Percentiles rank a stretch among this genome's conserved stretches.
Evolutionary conservation across 805 yeast species (phyloP).

Genomic region (Spencermartinsiella europaea): DNA sequence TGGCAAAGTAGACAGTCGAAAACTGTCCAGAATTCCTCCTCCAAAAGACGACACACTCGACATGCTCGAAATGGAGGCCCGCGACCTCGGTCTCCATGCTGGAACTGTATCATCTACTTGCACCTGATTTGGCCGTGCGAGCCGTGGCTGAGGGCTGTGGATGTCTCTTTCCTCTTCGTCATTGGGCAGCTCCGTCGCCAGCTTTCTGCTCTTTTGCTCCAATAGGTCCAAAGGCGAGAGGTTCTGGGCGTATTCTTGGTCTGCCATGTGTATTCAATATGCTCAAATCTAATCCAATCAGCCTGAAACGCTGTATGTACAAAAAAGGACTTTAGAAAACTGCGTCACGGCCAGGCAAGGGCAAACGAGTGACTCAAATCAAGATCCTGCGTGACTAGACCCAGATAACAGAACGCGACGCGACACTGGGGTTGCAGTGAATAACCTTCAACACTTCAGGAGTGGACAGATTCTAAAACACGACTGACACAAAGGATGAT

Average conservation of each 20-base stretch:
- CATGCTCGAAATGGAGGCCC: constrained; percentile 11
- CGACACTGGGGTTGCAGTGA: too few species aligned
- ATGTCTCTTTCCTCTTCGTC: neutral
- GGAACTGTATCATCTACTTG: neutral
- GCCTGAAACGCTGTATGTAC: too few species aligned
- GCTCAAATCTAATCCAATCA: too few species aligned
- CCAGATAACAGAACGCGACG: too few species aligned
- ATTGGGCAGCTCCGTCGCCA: constrained; percentile 15
- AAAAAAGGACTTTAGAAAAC: too few species aligned
- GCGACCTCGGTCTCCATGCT: constrained; percentile 6
- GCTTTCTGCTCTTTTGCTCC: constrained; percentile 23
- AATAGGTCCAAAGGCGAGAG: constrained; percentile 25
- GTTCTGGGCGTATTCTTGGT: constrained; percentile 12
- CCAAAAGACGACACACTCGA: constrained; percentile 15
- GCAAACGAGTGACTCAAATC: too few species aligned
- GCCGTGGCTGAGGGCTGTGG: neutral
- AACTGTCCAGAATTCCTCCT: constrained; percentile 24
- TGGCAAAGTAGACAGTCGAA: constrained; percentile 21
- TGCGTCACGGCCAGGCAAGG: too few species aligned
- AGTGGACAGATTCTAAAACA: too few species aligned
- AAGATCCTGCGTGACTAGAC: too few species aligned
- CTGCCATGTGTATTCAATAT: too few species aligned
- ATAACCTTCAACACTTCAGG: too few species aligned
- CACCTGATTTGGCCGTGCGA: neutral
- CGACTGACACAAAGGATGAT: too few species aligned